These are phyloP conservation scores for Eleusine coracana DNA, from an alignment of 176 grass and related monocot genomes.

Conservation along the genomic window DNA sequence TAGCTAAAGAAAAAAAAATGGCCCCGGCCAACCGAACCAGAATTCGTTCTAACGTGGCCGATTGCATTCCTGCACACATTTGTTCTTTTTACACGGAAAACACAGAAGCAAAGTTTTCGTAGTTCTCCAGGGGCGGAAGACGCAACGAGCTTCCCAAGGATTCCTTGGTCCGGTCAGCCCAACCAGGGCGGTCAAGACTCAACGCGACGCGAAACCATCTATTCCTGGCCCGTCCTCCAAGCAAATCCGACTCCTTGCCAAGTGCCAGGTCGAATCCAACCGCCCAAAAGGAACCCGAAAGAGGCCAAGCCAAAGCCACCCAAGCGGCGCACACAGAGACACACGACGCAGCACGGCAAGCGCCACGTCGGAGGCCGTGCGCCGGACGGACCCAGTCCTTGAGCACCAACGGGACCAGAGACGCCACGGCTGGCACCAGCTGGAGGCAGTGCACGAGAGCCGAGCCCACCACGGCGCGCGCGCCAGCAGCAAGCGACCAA, in stretches of 20 bases:
- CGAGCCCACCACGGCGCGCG: background rate
- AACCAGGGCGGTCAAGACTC: background rate
- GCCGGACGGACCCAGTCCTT: slow-evolving; percentile 19
- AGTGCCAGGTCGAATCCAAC: slow-evolving; percentile 18
- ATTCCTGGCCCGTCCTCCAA: background rate
- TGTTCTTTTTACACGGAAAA: too few species aligned
- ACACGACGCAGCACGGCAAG: background rate
- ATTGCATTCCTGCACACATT: background rate
- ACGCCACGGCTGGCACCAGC: slow-evolving; percentile 16
- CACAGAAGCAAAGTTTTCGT: background rate
- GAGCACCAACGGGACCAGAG: slow-evolving; percentile 5
- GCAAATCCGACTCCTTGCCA: background rate
- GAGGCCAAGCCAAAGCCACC: background rate
- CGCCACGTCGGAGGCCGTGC: background rate
- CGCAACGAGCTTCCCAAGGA: background rate
- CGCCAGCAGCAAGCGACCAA: background rate
- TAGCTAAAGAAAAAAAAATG: background rate
- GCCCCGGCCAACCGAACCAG: background rate
- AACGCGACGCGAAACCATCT: background rate
- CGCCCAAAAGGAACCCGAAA: background rate
- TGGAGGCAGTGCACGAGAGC: slow-evolving; percentile 22
- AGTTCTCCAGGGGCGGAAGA: background rate
- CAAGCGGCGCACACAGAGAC: background rate
- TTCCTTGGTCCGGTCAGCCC: background rate
- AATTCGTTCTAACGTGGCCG: background rate